Evolutionary conservation across 805 yeast species (phyloP).

Genomic region (Aciculoconidium aculeatum): DNA sequence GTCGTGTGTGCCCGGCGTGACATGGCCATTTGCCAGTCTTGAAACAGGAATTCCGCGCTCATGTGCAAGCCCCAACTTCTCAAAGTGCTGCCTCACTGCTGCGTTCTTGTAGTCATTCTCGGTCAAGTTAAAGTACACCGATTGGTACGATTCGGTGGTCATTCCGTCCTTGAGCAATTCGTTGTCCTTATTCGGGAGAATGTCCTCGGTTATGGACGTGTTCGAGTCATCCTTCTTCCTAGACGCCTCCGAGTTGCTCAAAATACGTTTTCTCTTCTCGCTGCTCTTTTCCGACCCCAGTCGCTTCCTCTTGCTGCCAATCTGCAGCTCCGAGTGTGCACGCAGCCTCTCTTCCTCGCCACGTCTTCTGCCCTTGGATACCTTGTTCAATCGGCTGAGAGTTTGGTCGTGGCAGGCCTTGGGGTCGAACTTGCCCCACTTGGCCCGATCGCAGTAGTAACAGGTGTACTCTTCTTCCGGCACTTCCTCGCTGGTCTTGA

Average conservation of each 20-base stretch:
- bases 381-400: constrained; percentile 23
- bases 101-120: constrained; percentile 41
- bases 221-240: constrained; percentile 1
- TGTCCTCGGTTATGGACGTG: constrained; percentile 4
- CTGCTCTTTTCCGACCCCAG: constrained; percentile 16
- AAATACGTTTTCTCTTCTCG: constrained; percentile 10
- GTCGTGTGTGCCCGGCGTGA: no score
- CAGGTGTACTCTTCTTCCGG: constrained; percentile 78
- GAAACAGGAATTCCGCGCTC: no score
- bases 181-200: constrained; percentile 39
- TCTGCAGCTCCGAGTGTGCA: constrained; percentile 1
- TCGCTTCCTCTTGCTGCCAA: constrained; percentile 12
- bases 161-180: constrained; percentile 35
- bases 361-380: constrained; percentile 3
- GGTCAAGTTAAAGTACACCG: constrained; percentile 44
- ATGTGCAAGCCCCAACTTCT: constrained; percentile 23
- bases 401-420: constrained; percentile 26
- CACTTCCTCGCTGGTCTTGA: constrained; percentile 60
- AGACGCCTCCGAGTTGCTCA: constrained; percentile 2
- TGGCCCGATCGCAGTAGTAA: constrained; percentile 57
- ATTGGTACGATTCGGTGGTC: constrained; percentile 44
- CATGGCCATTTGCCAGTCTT: no score
- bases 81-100: constrained; percentile 19
- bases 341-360: constrained; percentile 2
- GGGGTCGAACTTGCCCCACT: constrained; percentile 41